Evolutionary conservation across 163 green algal genomes (phyloP).

Genomic region (Trebouxiophyceae sp.): DNA sequence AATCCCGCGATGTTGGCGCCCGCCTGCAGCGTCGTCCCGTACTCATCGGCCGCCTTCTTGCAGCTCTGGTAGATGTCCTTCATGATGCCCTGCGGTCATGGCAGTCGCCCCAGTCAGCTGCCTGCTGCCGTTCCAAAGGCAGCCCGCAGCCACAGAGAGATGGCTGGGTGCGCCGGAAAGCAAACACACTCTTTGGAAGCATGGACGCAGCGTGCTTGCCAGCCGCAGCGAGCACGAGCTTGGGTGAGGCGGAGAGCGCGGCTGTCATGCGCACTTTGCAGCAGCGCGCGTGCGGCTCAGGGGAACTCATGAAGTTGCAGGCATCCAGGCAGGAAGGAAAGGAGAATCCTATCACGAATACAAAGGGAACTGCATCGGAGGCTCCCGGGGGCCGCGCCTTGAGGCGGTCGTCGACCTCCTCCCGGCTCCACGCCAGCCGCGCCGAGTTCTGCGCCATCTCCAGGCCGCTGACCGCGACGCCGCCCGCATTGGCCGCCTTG

Average conservation of each 20-base stretch:
- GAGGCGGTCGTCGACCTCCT: conserved; percentile 66
- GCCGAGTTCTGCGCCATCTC: conserved; percentile 82
- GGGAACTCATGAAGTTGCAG: not conserved
- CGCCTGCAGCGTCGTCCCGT: conserved; percentile 45
- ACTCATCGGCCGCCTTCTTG: conserved; percentile 52
- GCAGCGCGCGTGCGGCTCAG: too few species aligned
- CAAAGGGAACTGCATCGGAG: not conserved
- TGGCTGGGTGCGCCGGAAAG: not conserved
- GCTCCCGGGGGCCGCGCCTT: conserved; percentile 18
- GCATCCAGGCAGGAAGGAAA: not conserved
- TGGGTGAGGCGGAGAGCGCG: too few species aligned
- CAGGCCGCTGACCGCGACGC: conserved; percentile 73
- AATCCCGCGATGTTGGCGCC: conserved; percentile 83
- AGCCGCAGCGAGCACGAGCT: not conserved
- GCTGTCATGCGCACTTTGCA: too few species aligned
- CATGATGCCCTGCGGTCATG: conserved; percentile 75
- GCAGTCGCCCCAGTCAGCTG: too few species aligned
- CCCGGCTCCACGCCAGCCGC: conserved; percentile 50
- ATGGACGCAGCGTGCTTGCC: not conserved
- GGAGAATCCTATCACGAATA: not conserved
- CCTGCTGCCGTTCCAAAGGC: too few species aligned
- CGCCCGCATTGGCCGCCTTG: conserved; percentile 57
- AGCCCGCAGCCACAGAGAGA: not conserved
- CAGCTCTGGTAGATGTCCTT: conserved; percentile 54
- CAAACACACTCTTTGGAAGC: not conserved